Evolutionary conservation across 1,139 yeast species (phyloP), one percentile per base, ranked within the genome.

Genomic region (Komagataea norvegica): DNA sequence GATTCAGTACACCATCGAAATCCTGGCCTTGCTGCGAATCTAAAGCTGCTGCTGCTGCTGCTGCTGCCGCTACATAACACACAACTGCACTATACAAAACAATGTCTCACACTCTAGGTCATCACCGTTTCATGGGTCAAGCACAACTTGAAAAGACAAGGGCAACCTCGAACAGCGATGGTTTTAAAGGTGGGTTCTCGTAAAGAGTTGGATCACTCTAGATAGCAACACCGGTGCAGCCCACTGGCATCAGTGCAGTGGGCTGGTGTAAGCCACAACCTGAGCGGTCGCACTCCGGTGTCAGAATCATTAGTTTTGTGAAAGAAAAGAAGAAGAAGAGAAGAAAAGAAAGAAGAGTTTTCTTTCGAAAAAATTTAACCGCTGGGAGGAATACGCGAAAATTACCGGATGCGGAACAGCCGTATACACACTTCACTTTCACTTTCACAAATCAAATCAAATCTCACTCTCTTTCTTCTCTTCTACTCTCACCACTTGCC

Each of bases 101-200:
- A 44, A 67, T 83, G 89, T 83, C 61, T 77, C 93, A 82, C 74
- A 64, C 79, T 71, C 75, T 79, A 85, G 95, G 95, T 79, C 87
- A 79, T 79, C 87, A 77, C 83, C 79, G 67, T 74, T 75, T 79
- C 94, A 85, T 85, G 94, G 87, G 77, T 79, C 88, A 33, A 56
- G 61, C 48, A 53, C 60, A 46, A 42, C 39, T 37, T 34, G 38
- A 40, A 48, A 55, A 60, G 48, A 41, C 48, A 65, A 37, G 39
- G 77, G 86, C 85, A 78, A 80, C 93, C 93, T 83, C 86, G 61
- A 77, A 79, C 82, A 74, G 88, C 94, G 85, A 85, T 85, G 95
- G 95, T 85, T 77, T 77, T 77, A 77, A 73, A 75, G 79, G 68
- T 74, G 84, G 70, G 51, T 46, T 22, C 26, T 40, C 13, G 7